Evolutionary conservation across 352 stramenopile species (phyloP).

Genomic region (Bremia lactucae): DNA sequence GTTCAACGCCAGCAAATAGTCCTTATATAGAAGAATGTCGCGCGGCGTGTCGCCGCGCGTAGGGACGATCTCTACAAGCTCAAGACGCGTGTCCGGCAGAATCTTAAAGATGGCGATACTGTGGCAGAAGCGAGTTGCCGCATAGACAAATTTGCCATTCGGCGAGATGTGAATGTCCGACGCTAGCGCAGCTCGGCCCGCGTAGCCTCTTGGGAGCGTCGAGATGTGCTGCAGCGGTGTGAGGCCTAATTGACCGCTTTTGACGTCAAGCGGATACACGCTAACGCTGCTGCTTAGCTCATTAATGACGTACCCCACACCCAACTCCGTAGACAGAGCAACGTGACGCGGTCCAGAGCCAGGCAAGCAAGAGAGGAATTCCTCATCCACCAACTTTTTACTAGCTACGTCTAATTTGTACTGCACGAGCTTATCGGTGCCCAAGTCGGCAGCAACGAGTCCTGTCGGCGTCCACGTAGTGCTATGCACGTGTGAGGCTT

Average conservation of each 20-base stretch:
- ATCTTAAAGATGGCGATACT: constrained; percentile 56
- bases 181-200: constrained; percentile 11
- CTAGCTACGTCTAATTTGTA: constrained; percentile 30
- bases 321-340: constrained; percentile 39
- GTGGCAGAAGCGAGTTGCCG: constrained; percentile 55
- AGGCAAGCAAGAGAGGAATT: constrained; percentile 31
- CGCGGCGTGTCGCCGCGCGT: constrained; percentile 46
- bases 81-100: constrained; percentile 26
- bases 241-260: constrained; percentile 30
- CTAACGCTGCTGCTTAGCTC: constrained; percentile 57
- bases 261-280: constrained; percentile 40
- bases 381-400: constrained; percentile 31
- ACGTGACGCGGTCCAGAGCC: constrained; percentile 68
- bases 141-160: constrained; percentile 45
- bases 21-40: constrained; percentile 38
- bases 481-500: constrained; percentile 69
- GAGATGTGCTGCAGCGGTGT: constrained; percentile 51
- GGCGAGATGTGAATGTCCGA: constrained; percentile 52
- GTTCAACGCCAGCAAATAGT: constrained; percentile 52
- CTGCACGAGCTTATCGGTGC: constrained; percentile 58
- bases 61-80: constrained; percentile 30
- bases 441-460: constrained; percentile 51
- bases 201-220: constrained; percentile 41
- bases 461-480: constrained; percentile 42
- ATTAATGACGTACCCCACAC: constrained; percentile 54